Conservation (phyloP, 352 stramenopile genomes). For the Pythium coloratum region DNA sequence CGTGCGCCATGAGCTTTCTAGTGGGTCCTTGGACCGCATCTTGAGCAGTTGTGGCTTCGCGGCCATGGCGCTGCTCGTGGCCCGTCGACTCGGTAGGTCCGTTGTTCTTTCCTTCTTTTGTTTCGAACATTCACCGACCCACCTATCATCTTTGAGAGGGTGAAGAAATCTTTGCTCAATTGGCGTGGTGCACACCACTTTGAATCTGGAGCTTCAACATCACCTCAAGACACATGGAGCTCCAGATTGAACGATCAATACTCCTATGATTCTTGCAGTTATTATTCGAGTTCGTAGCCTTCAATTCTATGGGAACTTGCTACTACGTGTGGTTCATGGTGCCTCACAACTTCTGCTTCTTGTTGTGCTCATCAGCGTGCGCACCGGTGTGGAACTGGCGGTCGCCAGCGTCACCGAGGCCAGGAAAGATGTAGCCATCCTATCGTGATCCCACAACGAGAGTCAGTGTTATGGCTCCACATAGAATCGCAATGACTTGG, state of each 20-base stretch:
- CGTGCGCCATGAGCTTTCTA: slow-evolving; percentile 84
- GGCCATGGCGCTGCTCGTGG: slow-evolving; percentile 5
- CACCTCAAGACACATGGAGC: neutral
- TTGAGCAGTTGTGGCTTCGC: slow-evolving; percentile 52
- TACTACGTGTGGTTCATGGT: neutral
- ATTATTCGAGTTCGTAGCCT: neutral
- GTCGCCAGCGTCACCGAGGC: slow-evolving; percentile 81
- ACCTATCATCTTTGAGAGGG: slow-evolving; percentile 3
- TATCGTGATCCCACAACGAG: slow-evolving; percentile 19
- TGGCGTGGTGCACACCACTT: slow-evolving; percentile 11
- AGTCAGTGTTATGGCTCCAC: neutral
- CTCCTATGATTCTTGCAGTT: too few relatives aligned
- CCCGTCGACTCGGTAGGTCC: neutral
- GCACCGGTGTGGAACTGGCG: slow-evolving; percentile 79
- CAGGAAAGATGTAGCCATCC: slow-evolving; percentile 81
- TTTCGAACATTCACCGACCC: neutral
- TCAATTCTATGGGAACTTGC: neutral
- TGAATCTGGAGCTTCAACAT: neutral
- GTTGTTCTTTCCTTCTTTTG: slow-evolving; percentile 22
- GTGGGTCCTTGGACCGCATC: slow-evolving; percentile 78
- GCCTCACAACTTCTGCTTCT: slow-evolving; percentile 63
- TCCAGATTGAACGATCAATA: neutral
- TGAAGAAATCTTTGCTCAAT: slow-evolving; percentile 3
- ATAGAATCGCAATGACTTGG: neutral
- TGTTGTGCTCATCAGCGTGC: slow-evolving; percentile 46